Base-by-base conservation (phyloP, 441 rosid species). In the Manihot esculenta region DNA sequence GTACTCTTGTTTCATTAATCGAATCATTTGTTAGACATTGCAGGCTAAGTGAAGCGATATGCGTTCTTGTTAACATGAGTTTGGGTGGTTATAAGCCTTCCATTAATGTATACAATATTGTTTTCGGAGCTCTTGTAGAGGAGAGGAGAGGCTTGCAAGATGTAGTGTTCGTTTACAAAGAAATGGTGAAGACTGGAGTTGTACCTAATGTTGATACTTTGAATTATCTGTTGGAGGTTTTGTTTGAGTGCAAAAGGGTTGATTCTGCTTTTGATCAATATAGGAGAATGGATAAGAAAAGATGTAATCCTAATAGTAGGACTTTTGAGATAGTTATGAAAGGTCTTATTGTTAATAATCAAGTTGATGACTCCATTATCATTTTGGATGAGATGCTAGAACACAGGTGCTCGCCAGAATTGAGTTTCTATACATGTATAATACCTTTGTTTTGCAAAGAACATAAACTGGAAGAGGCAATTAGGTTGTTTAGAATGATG, bases 111-210 rank as follows among this genome's bases (percentile, higher is more conserved):
- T 81, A 79, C 62, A 84, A 87, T 77, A 57, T 24, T 54, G 56
- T 87, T 41, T 60, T 87, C 81, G 78, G 82, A 69, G 83, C 78
- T 45, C 72, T 84, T 69, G 81, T 78, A 70, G 61, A 76, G 48
- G 80, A 76, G 75, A 81, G 76, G 77, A 74, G 70, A 69, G 82
- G 76, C 10, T 79, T 87, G 62, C 61, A 57, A 44, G 83, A 78
- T 56, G 60, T 81, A 13, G 27, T 85, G 64, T 84, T 87, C 76
- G 84, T 87, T 66, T 85, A 87, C 53, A 87, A 87, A 80, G 89
- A 86, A 72, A 86, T 85, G 88, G 82, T 84, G 61, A 87, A 84
- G 73, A 85, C 80, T 35, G 84, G 86, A 24, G 68, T 83, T 44
- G 64, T 65, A 14, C 89, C 92, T 2, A 83, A 54, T 5, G 72